phyloP scores from a whole-genome alignment of 805 yeast species.

The Peterozyma xylosa region DNA sequence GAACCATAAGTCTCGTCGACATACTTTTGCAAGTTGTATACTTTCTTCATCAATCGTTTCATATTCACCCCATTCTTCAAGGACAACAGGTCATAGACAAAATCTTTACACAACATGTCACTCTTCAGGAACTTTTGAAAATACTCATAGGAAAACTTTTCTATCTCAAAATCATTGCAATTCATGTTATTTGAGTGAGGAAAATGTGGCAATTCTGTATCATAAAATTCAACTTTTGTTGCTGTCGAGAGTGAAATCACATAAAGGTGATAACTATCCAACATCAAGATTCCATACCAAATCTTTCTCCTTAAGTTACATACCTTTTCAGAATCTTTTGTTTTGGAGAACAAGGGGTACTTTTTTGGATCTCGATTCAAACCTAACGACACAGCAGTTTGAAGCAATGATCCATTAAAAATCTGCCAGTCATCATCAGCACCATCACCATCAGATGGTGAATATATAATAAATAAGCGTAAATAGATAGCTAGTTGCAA shows the following conservation, averaged over 20 bases:
- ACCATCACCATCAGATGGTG: slow-evolving; percentile 53
- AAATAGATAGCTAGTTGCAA: slow-evolving; percentile 47
- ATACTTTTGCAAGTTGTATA: neutral
- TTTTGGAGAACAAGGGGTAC: slow-evolving; percentile 21
- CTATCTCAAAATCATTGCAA: slow-evolving; percentile 12
- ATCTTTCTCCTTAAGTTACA: slow-evolving; percentile 23
- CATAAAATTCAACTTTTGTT: slow-evolving; percentile 12
- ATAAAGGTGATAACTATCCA: slow-evolving; percentile 17
- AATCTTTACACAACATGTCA: slow-evolving; percentile 9
- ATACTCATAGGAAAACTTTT: slow-evolving; percentile 13
- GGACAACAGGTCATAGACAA: slow-evolving; percentile 1
- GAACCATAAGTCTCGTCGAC: neutral
- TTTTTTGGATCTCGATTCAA: slow-evolving; percentile 38
- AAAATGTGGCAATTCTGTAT: slow-evolving; percentile 10
- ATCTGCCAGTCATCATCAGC: slow-evolving; percentile 39
- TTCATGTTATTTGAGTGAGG: slow-evolving; percentile 9
- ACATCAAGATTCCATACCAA: slow-evolving; percentile 17
- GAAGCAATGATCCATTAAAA: slow-evolving; percentile 26
- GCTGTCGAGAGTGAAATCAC: slow-evolving; percentile 16
- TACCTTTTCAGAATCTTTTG: slow-evolving; percentile 14
- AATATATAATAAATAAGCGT: slow-evolving; percentile 38
- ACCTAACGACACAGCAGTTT: slow-evolving; percentile 37
- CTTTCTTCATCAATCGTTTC: neutral
- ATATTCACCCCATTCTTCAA: neutral
- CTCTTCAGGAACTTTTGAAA: slow-evolving; percentile 12